Base-by-base conservation (phyloP, 495 filamentous ascomycete genomes). In the Usnea hakonensis region DNA sequence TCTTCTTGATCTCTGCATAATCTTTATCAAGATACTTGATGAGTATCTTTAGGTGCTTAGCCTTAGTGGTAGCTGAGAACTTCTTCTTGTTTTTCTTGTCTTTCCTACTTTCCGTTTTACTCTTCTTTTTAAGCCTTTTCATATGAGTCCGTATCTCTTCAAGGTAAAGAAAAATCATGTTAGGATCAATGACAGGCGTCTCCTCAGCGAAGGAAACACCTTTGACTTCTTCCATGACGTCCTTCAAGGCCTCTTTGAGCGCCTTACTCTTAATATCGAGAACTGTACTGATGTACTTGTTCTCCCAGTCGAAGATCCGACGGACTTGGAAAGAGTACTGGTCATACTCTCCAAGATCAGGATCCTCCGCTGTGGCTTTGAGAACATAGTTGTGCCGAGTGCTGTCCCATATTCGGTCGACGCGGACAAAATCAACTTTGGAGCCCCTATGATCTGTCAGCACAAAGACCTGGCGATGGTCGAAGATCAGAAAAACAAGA, bases 251-350 rank as follows among this genome's bases (percentile, higher is more conserved):
- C 60, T 90, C 86, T 13, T 86, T 86, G 5, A 96, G 79, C 57
- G 81, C 76, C 64, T 89, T 89, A 64, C 89, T 92, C 74, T 95
- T 95, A 73, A 96, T 89, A 67, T 95, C 90, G 40, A 96, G 83
- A 30, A 86, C 77, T 0, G 90, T 94, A 35, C 85, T 81, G 62
- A 82, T 76, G 69, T 91, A 92, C 69, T 92, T 92, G 65, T 90
- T 89, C 68, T 96, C 88, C 85, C 87, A 93, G 69, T 91, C 85
- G 69, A 95, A 95, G 56, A 84, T 87, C 60, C 91, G 85, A 44
- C 91, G 84, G 14, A 95, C 89, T 36, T 89, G 90, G 75, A 96
- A 96, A 50, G 92, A 80, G 70, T 88, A 94, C 62, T 92, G 83
- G 65, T 92, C 87, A 70, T 90, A 95, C 65, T 94, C 87, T 43